A percentile compares a stretch with the other conserved stretches of the same genome.
These are phyloP conservation scores for Pythium phragmiticola DNA, from an alignment of 352 stramenopile genomes.

Conservation along the genomic window DNA sequence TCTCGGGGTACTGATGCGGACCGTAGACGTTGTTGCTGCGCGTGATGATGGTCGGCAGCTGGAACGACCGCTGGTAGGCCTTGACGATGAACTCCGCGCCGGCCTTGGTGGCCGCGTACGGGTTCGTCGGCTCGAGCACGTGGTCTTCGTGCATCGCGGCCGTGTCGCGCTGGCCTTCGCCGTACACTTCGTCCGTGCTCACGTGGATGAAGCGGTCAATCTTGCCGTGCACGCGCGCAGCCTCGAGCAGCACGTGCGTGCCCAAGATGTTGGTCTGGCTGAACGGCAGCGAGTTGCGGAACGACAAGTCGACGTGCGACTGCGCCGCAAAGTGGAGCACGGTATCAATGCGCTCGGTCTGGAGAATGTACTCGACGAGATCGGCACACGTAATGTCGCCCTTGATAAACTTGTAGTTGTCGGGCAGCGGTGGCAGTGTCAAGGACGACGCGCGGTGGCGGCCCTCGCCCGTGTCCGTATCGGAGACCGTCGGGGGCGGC, in stretches of 20 bases:
- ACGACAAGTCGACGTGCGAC: conserved; percentile 98
- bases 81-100: conserved; percentile 98
- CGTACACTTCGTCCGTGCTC: conserved; percentile 98
- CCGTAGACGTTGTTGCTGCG: conserved; percentile 99
- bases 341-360: conserved; percentile 95
- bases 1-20: conserved; percentile 98
- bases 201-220: conserved; percentile 96
- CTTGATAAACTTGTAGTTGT: conserved; percentile 97
- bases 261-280: conserved; percentile 98
- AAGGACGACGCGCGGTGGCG: conserved; percentile 77
- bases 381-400: conserved; percentile 94
- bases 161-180: conserved; percentile 90
- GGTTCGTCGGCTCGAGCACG: conserved; percentile 95
- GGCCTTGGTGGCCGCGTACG: conserved; percentile 98
- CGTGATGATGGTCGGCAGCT: conserved; percentile 96
- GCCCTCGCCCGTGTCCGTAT: conserved; percentile 11
- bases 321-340: conserved; percentile 99
- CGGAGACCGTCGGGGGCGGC: conserved; percentile 7
- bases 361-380: conserved; percentile 94
- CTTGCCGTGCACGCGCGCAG: conserved; percentile 83
- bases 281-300: conserved; percentile 98
- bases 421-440: conserved; percentile 28
- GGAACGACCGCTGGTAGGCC: conserved; percentile 91
- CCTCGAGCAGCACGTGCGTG: conserved; percentile 97
- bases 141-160: conserved; percentile 94